Percentiles rank a stretch among this genome's conserved stretches.
These are phyloP conservation scores for Porcisia hertigi DNA, from an alignment of 208 protist species.

Conservation along the genomic window DNA sequence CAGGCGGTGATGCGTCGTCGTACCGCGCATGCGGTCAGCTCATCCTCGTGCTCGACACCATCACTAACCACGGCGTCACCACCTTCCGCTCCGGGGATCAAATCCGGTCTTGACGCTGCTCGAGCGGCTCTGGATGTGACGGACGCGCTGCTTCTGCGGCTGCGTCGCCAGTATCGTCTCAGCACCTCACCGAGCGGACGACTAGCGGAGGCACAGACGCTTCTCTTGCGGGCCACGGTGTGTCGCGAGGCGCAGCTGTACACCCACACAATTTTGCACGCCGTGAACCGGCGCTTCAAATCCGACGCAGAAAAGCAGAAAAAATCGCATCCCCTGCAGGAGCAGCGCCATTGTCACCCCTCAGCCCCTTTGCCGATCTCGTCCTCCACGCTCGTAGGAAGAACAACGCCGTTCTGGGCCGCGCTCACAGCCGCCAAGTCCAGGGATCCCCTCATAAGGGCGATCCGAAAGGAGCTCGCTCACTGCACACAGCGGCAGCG, in stretches of 20 bases:
- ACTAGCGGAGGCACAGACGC: constrained; percentile 19
- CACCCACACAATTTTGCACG: not conserved
- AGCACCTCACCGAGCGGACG: constrained; percentile 19
- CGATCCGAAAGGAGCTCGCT: not conserved
- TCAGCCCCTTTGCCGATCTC: not conserved
- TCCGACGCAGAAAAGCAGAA: not conserved
- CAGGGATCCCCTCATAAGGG: not conserved
- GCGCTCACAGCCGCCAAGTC: not conserved
- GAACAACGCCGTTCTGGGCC: constrained; percentile 6
- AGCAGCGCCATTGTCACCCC: not conserved
- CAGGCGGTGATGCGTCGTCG: constrained; percentile 20
- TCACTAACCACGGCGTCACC: not conserved
- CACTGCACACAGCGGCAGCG: not conserved
- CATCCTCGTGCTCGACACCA: constrained; percentile 1
- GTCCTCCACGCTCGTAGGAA: not conserved
- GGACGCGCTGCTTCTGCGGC: constrained; percentile 16
- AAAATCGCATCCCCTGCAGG: not conserved
- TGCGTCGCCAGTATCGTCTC: constrained; percentile 17
- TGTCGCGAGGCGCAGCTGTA: constrained; percentile 22
- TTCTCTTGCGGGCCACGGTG: constrained; percentile 19
- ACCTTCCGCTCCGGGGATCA: not conserved
- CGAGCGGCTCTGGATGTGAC: constrained; percentile 20
- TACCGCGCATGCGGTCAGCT: not conserved
- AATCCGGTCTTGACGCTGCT: constrained; percentile 14
- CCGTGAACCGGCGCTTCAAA: constrained; percentile 1